A percentile compares a stretch with the other conserved stretches of the same genome.
phyloP scores from a whole-genome alignment of 1,284 basidiomycete genomes.

The Irpex rosettiformis region DNA sequence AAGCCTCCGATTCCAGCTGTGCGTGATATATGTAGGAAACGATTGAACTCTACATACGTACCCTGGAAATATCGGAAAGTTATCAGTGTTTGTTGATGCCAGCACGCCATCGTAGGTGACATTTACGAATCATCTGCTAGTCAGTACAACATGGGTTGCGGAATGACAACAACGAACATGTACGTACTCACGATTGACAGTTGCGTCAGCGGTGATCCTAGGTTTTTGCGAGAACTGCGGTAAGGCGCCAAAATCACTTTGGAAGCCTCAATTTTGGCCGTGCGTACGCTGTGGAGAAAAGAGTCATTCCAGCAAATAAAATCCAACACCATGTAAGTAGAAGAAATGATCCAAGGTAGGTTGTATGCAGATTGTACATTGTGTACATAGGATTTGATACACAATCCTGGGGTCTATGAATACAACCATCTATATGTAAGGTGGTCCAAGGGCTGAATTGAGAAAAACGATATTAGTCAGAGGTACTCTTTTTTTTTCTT shows the following conservation, averaged over 20 bases:
- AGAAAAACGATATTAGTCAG: background rate
- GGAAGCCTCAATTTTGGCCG: too few relatives aligned
- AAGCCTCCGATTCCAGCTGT: background rate
- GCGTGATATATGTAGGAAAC: too few relatives aligned
- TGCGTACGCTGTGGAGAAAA: background rate
- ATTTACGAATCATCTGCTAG: too few relatives aligned
- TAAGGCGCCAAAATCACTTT: too few relatives aligned
- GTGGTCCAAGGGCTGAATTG: constrained; percentile 22
- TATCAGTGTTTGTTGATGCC: too few relatives aligned
- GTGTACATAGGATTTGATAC: background rate
- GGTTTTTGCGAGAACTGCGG: too few relatives aligned
- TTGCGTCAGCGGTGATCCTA: too few relatives aligned
- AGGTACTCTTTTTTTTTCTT: background rate
- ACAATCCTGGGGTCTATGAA: background rate
- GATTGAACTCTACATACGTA: too few relatives aligned
- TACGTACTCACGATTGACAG: background rate
- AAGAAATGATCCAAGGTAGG: background rate
- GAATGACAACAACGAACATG: too few relatives aligned
- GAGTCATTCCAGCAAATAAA: background rate
- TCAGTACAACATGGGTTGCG: too few relatives aligned
- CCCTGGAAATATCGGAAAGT: too few relatives aligned
- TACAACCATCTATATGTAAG: constrained; percentile 21
- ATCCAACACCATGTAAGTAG: background rate
- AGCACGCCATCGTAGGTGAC: too few relatives aligned
- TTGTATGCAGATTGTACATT: background rate